phyloP scores from a whole-genome alignment of 2,329 filamentous ascomycete species.

The Ampelomyces quisqualis region DNA sequence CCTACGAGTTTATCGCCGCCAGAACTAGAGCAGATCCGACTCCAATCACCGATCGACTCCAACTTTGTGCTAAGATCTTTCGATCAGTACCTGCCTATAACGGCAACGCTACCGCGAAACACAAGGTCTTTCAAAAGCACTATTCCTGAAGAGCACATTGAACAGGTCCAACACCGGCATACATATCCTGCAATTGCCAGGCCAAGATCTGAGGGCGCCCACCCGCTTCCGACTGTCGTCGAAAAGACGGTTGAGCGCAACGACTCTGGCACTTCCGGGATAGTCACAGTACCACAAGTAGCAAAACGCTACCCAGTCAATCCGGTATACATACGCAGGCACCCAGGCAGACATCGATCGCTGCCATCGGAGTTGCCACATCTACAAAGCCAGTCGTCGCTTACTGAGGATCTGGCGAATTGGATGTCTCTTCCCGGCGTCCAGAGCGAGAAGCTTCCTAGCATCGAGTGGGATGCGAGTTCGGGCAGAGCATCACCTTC shows the following conservation, averaged over 20 bases:
- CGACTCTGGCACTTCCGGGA: constrained; percentile 19
- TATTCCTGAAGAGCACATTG: too few species aligned
- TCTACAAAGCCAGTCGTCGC: constrained; percentile 21
- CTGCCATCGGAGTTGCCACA: constrained; percentile 21
- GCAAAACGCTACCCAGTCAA: constrained; percentile 21
- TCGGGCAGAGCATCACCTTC: constrained; percentile 3
- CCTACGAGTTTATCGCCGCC: too few species aligned
- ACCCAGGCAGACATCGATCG: constrained; percentile 15
- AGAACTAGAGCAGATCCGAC: not conserved
- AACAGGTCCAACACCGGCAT: too few species aligned
- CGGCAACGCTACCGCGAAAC: too few species aligned
- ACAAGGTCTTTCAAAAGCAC: too few species aligned
- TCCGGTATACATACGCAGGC: constrained; percentile 18
- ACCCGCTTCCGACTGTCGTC: constrained; percentile 9
- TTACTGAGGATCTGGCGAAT: constrained; percentile 26
- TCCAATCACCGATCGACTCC: not conserved
- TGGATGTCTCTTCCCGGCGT: constrained; percentile 20
- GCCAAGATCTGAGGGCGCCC: constrained; percentile 2
- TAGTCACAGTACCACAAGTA: constrained; percentile 14
- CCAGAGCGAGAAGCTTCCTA: constrained; percentile 7
- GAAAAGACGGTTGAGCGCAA: constrained; percentile 21
- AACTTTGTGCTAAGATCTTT: not conserved
- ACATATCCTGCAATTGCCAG: too few species aligned
- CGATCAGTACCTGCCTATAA: not conserved
- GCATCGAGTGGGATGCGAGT: constrained; percentile 1